Base-by-base conservation (phyloP, 2,329 filamentous ascomycete genomes). In the Camptophora hylomeconis region DNA sequence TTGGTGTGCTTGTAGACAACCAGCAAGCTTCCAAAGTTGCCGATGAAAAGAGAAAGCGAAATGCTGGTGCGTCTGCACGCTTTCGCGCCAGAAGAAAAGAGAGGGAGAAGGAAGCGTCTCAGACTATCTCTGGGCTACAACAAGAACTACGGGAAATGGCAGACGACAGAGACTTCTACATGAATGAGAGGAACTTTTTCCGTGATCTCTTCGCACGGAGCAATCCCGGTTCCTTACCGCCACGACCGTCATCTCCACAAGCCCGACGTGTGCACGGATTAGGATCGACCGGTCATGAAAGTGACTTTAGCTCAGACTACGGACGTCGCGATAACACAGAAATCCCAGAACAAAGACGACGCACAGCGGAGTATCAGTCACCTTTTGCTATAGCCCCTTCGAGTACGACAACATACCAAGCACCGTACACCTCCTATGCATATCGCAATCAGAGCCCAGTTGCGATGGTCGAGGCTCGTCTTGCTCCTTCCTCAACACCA, bases 51-150 rank as follows among this genome's bases (percentile, higher is more conserved):
- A 67, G 83, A 32, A 76, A 79, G 51, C 71, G 82, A 28, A 92
- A 92, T 47, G 83, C 83, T 21, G 80, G 80, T 26, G 83, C 83
- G 5, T 92, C 82, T 32, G 81, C 81, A 26, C 69, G 83, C 35
- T 89, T 92, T 41, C 70, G 83, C 31, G 72, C 75, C 47, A 69
- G 84, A 35, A 75, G 83, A 47, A 92, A 92, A 56, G 80, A 84
- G 46, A 76, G 79, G 50, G 80, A 87, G 50, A 71, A 70, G 43
- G 77, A 83, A 50, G 77, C 76, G 33, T 70, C 71, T 10, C 65
- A 67, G 31, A 75, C 69, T 27, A 74, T 87, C 38, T 65, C 78
- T 28, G 70, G 74, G 41, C 60, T 87, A 30, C 75, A 82, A 47
- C 63, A 69, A 29, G 68, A 77, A 39, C 65, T 77, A 30, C 69